phyloP scores from a whole-genome alignment of 2,329 filamentous ascomycete genomes.

The Cladophialophora carrionii region DNA sequence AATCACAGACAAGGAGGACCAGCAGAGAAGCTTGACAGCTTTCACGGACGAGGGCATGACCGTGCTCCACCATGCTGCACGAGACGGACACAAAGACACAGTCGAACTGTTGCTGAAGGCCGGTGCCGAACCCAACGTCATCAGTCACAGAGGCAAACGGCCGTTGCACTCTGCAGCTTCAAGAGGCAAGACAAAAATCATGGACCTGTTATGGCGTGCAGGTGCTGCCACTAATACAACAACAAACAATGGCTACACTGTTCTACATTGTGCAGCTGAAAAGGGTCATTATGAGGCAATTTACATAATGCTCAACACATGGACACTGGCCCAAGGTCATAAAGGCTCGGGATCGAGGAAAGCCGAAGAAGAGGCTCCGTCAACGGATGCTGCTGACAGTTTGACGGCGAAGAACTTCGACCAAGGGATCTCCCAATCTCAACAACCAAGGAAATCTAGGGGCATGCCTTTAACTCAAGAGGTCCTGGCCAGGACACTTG shows the following conservation, averaged over 20 bases:
- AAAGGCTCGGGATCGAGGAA: too few species aligned
- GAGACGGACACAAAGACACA: constrained; percentile 3
- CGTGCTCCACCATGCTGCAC: background rate
- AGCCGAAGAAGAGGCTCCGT: too few species aligned
- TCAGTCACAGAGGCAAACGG: background rate
- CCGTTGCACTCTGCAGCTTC: background rate
- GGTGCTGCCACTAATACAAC: background rate
- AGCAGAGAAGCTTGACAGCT: background rate
- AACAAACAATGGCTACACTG: background rate
- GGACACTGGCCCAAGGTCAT: too few species aligned
- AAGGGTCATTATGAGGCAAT: background rate
- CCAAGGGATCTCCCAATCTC: background rate
- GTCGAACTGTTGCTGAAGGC: background rate
- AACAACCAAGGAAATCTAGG: background rate
- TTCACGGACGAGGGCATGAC: background rate
- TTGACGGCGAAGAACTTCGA: too few species aligned
- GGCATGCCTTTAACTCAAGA: background rate
- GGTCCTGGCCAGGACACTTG: background rate
- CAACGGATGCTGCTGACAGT: too few species aligned
- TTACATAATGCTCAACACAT: background rate
- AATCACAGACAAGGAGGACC: background rate
- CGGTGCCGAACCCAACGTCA: background rate
- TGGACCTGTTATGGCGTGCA: background rate
- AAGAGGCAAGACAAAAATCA: background rate
- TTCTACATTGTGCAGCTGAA: constrained; percentile 3